Conservation (phyloP, 768 basidiomycete species). For the Termitomyces eurrhizus region DNA sequence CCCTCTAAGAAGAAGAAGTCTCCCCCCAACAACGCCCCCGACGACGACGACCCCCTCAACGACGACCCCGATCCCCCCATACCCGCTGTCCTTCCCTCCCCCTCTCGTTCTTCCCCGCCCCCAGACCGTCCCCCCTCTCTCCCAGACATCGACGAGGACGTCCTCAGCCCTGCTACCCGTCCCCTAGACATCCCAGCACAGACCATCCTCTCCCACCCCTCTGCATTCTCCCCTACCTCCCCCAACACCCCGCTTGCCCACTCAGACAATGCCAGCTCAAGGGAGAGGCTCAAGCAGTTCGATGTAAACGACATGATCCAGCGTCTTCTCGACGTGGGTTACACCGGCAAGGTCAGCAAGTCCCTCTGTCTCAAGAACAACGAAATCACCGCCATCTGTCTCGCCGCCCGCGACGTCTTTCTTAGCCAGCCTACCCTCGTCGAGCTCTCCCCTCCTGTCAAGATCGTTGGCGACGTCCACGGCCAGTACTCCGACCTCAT, state of each 20-base stretch:
- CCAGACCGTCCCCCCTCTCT: conserved; percentile 24
- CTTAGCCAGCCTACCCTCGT: conserved; percentile 95
- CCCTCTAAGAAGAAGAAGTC: conserved; percentile 81
- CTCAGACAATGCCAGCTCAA: conserved; percentile 42
- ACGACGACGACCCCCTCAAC: conserved; percentile 35
- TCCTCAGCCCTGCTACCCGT: conserved; percentile 28
- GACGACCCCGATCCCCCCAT: conserved; percentile 26
- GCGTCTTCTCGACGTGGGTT: conserved; percentile 92
- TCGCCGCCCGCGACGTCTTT: conserved; percentile 94
- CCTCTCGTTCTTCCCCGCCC: conserved; percentile 30
- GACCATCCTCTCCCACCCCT: conserved; percentile 78
- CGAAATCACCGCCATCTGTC: conserved; percentile 92
- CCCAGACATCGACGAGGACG: conserved; percentile 31
- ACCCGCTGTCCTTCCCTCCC: conserved; percentile 21
- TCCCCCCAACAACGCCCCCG: conserved; percentile 51
- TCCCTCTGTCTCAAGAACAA: conserved; percentile 92
- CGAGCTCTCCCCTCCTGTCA: conserved; percentile 96
- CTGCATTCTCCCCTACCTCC: conserved; percentile 53
- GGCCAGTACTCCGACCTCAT: conserved; percentile 99
- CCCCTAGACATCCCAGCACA: conserved; percentile 81
- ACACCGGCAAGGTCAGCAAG: conserved; percentile 97
- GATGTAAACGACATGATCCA: conserved; percentile 99
- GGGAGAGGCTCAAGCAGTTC: conserved; percentile 64
- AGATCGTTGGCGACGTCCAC: conserved; percentile 99
- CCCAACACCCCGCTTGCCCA: conserved; percentile 33